Percentiles rank a stretch among this genome's conserved stretches.
Conservation (phyloP, 202 grass and related monocot genomes). For the Brachypodium distachyon region DNA sequence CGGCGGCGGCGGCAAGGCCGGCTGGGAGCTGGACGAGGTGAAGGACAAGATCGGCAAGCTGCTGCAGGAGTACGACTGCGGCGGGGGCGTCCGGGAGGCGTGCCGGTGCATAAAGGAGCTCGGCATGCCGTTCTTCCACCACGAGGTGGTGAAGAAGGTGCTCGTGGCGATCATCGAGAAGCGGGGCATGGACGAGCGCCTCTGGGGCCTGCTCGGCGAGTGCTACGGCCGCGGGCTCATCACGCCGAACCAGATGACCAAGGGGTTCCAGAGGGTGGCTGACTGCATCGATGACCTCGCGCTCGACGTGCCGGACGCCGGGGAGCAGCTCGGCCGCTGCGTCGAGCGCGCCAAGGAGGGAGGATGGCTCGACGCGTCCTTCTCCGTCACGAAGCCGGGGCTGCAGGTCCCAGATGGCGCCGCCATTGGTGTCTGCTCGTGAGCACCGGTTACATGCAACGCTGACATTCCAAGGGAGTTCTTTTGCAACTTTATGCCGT, state of each 20-base stretch:
- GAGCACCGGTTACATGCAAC: not conserved
- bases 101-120: slow-evolving; percentile 68
- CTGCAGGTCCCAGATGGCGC: not conserved
- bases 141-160: slow-evolving; percentile 79
- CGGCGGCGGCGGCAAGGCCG: slow-evolving; percentile 41
- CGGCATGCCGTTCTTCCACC: slow-evolving; percentile 82
- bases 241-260: slow-evolving; percentile 65
- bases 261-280: slow-evolving; percentile 58
- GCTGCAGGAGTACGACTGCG: slow-evolving; percentile 68
- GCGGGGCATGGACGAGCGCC: slow-evolving; percentile 38
- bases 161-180: slow-evolving; percentile 71
- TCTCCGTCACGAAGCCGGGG: slow-evolving; percentile 7
- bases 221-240: slow-evolving; percentile 60
- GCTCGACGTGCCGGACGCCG: slow-evolving; percentile 64
- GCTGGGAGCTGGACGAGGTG: slow-evolving; percentile 52
- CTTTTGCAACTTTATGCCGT: not conserved
- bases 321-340: slow-evolving; percentile 37
- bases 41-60: slow-evolving; percentile 66
- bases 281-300: slow-evolving; percentile 60
- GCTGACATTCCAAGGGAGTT: slow-evolving; percentile 4
- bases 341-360: slow-evolving; percentile 53
- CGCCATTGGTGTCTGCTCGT: slow-evolving; percentile 17
- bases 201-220: slow-evolving; percentile 53
- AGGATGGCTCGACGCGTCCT: slow-evolving; percentile 46
- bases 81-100: slow-evolving; percentile 54